Evolutionary conservation across 148 eudicot genomes (phyloP), one percentile per base, ranked within the genome.

Genomic region (Spergularia bocconei): DNA sequence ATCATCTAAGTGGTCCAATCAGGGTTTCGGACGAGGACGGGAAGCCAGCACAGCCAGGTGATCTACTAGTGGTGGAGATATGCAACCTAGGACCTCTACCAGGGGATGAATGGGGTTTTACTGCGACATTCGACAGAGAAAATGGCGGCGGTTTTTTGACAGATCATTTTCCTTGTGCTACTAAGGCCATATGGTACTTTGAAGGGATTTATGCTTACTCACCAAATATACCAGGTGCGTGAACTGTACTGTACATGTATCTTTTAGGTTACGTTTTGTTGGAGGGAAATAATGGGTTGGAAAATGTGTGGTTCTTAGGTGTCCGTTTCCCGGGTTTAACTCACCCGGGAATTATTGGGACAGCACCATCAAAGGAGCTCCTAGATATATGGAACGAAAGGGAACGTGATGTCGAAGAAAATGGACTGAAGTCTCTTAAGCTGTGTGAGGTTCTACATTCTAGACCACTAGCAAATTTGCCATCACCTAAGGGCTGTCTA

Each of bases 71-170:
- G 38, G 97, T 95, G 59, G 97, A 94, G 69, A 94, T 94, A 62
- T 90, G 96, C 91, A 92, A 95, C 81, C 79, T 94, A 83, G 98
- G 98, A 52, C 98, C 98, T 75, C 86, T 95, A 2, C 93, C 97
- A 59, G 97, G 98, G 33, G 91, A 89, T 74, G 97, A 92, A 78
- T 92, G 98, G 98, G 98, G 97, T 16, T 92, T 64, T 33, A 95
- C 98, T n/a, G 98, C 91, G 39, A 85, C 89, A 25, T 90, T 95
- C 53, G 98, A 95, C 67, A 90, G 97, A 81, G 98, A 90, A 83
- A 90, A 92, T 73, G 97, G 97, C 5, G 96, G 93, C 9, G 96
- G 98, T 19, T 94, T 94, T 84, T 78, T 94, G 63, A 92, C 98
- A 8, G 97, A 94, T 66, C 97, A 92, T 85, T 94, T 94, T 77